Conservation (phyloP, 495 filamentous ascomycete genomes). For the Neurospora tetrasperma region DNA sequence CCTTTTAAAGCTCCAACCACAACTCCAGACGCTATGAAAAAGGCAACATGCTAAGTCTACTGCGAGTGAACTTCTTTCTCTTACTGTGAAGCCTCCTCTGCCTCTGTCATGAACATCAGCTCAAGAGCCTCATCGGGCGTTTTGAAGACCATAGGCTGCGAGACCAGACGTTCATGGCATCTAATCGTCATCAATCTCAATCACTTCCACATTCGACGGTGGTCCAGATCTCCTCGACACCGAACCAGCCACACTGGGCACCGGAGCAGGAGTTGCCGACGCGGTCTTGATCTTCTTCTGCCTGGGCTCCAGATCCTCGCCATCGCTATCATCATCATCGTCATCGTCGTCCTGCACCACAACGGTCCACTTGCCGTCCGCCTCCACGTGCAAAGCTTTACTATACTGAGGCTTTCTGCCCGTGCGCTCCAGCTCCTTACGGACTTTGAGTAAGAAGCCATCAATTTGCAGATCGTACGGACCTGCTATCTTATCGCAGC, state of each 20-base stretch:
- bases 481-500: conserved; percentile 59
- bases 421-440: conserved; percentile 32
- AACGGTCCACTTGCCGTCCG: conserved; percentile 50
- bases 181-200: conserved; percentile 11
- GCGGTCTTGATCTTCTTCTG: neutral
- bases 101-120: neutral
- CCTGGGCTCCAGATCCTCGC: neutral
- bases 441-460: conserved; percentile 55
- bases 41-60: neutral
- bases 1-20: neutral
- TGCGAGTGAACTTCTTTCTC: neutral
- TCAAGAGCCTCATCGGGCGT: neutral
- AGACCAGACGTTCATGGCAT: neutral
- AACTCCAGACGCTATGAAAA: neutral
- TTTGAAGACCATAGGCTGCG: neutral
- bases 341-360: conserved; percentile 24
- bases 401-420: conserved; percentile 29
- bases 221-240: neutral
- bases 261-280: neutral
- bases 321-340: conserved; percentile 16
- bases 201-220: conserved; percentile 12
- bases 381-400: conserved; percentile 46
- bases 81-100: neutral
- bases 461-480: conserved; percentile 61
- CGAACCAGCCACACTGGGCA: neutral